These are phyloP conservation scores for Lactifluus pinguis DNA, from an alignment of 768 basidiomycete species.

Conservation along the genomic window DNA sequence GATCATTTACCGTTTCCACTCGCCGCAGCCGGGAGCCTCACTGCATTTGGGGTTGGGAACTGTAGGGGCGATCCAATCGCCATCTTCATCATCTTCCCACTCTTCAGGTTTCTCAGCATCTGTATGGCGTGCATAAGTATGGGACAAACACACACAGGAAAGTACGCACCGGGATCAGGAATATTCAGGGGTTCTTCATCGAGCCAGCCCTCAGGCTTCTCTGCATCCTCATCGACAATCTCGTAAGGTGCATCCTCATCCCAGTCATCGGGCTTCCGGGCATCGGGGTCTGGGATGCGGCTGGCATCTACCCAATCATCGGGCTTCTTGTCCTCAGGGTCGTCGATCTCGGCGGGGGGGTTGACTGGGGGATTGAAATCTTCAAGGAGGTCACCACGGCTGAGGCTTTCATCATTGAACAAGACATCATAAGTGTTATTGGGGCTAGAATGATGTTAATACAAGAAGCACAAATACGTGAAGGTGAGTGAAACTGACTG, in stretches of 20 bases:
- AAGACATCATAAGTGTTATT: conserved; percentile 90
- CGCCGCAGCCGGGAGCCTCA: conserved; percentile 88
- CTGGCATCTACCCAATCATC: conserved; percentile 86
- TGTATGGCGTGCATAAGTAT: conserved; percentile 19
- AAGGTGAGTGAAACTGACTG: conserved; percentile 47
- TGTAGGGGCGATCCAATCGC: conserved; percentile 92
- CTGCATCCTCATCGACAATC: conserved; percentile 78
- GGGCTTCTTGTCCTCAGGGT: conserved; percentile 86
- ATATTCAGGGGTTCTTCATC: conserved; percentile 73
- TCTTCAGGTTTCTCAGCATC: conserved; percentile 95
- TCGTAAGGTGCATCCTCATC: conserved; percentile 95
- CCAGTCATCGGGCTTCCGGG: conserved; percentile 94
- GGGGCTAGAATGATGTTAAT: conserved; percentile 40
- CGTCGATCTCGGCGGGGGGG: conserved; percentile 88
- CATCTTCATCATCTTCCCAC: conserved; percentile 99
- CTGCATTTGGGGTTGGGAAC: conserved; percentile 86
- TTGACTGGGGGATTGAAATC: conserved; percentile 93
- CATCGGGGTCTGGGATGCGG: conserved; percentile 77
- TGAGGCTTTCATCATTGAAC: conserved; percentile 79
- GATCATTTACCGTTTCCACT: conserved; percentile 71
- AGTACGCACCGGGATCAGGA: conserved; percentile 70
- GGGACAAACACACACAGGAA: not conserved
- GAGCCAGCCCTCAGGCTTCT: conserved; percentile 93
- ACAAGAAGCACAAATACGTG: not conserved
- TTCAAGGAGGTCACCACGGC: conserved; percentile 78